These are phyloP conservation scores for Opeltia flavorubescens DNA, from an alignment of 495 filamentous ascomycete genomes.

Conservation along the genomic window DNA sequence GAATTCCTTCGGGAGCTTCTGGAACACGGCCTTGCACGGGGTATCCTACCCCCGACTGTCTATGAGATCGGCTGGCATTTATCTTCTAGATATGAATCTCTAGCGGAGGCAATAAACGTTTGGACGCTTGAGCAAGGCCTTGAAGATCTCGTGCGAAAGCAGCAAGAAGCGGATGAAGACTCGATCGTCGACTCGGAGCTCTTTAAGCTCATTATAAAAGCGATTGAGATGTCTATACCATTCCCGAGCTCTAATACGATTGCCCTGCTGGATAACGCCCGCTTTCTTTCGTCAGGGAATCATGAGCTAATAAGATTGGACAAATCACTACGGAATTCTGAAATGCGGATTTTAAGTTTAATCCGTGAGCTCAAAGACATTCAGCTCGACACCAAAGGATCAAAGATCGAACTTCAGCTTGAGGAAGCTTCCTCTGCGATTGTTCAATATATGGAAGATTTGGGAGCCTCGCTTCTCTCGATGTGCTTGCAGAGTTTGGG, in stretches of 20 bases:
- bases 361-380: neutral
- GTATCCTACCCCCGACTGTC: conserved; percentile 1
- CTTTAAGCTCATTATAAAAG: neutral
- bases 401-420: neutral
- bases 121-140: neutral
- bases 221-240: neutral
- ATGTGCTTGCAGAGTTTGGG: too few relatives aligned
- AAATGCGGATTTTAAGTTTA: neutral
- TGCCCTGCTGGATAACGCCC: neutral
- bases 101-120: neutral
- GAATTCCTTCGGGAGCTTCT: conserved; percentile 6
- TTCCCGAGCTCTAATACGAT: neutral
- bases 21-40: conserved; percentile 1
- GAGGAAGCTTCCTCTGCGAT: too few relatives aligned
- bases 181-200: too few relatives aligned
- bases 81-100: neutral
- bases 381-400: neutral
- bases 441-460: too few relatives aligned
- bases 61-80: neutral
- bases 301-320: neutral
- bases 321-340: neutral
- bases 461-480: too few relatives aligned
- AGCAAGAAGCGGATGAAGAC: neutral
- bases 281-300: neutral
- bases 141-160: neutral